Evolutionary conservation across 1,139 yeast genomes (phyloP).

Genomic region (Kodamaea derodonti): DNA sequence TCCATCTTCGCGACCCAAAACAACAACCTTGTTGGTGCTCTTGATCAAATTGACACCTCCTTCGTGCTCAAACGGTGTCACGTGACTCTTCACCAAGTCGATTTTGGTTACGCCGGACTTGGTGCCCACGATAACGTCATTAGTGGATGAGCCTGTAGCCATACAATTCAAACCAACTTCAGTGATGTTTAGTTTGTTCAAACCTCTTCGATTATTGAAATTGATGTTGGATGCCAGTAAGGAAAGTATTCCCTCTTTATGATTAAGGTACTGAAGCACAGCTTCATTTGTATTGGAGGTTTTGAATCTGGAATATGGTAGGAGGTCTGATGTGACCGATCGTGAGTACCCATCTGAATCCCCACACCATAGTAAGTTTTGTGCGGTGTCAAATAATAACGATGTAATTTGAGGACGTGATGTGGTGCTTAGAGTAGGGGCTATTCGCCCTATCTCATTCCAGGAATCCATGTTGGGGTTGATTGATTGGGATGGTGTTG

Average conservation of each 20-base stretch:
- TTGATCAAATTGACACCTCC: conserved; percentile 34
- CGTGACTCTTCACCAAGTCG: conserved; percentile 50
- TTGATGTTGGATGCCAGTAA: conserved; percentile 51
- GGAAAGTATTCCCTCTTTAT: conserved; percentile 57
- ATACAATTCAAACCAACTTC: conserved; percentile 30
- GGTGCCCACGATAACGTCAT: conserved; percentile 38
- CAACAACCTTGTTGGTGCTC: conserved; percentile 40
- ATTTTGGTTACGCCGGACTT: conserved; percentile 46
- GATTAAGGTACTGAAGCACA: conserved; percentile 48
- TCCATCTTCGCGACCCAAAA: conserved; percentile 68
- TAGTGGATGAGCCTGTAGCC: conserved; percentile 34
- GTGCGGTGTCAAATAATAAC: conserved; percentile 62
- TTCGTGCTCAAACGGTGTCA: conserved; percentile 18
- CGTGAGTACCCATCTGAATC: conserved; percentile 45
- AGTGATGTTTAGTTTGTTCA: conserved; percentile 36
- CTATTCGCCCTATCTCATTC: conserved; percentile 25
- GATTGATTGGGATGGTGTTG: too few relatives aligned
- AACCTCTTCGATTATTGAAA: conserved; percentile 57
- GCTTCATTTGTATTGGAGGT: conserved; percentile 38
- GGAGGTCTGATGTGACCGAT: conserved; percentile 30
- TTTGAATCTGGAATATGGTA: conserved; percentile 50
- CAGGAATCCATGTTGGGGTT: conserved; percentile 17
- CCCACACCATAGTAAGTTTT: conserved; percentile 86
- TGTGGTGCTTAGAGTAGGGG: conserved; percentile 23
- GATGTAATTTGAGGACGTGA: conserved; percentile 21